Percentiles rank a stretch among this genome's conserved stretches.
These are phyloP conservation scores for Sugiyamaella neomexicana DNA, from an alignment of 1,139 yeast genomes.

Conservation along the genomic window DNA sequence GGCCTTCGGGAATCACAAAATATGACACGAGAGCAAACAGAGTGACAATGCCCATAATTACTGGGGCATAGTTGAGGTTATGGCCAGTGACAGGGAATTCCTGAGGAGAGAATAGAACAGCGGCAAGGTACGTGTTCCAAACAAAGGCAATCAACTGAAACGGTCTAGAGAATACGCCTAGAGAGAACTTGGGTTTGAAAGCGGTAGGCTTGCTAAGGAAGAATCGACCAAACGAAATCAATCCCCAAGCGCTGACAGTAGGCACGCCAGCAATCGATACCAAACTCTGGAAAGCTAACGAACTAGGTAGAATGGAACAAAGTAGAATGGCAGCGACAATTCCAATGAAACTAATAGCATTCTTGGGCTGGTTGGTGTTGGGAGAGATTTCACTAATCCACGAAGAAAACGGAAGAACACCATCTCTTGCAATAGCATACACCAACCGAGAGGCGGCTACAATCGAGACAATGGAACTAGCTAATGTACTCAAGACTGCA, in stretches of 20 bases:
- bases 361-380: conserved; percentile 30
- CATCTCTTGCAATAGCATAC: conserved; percentile 36
- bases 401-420: conserved; percentile 35
- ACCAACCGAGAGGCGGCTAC: conserved; percentile 36
- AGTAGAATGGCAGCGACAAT: conserved; percentile 31
- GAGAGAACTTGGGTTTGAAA: conserved; percentile 28
- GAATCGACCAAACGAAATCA: conserved; percentile 33
- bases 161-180: conserved; percentile 32
- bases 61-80: conserved; percentile 72
- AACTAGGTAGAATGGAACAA: conserved; percentile 32
- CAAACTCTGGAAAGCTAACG: conserved; percentile 34
- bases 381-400: conserved; percentile 32
- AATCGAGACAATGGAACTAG: conserved; percentile 30
- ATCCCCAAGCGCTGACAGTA: conserved; percentile 33
- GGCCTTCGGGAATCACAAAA: conserved; percentile 37
- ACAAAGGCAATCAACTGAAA: conserved; percentile 45
- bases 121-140: conserved; percentile 63
- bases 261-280: conserved; percentile 35
- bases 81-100: conserved; percentile 61
- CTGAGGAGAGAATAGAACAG: conserved; percentile 68
- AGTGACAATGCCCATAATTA: conserved; percentile 57
- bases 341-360: conserved; percentile 33
- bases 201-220: conserved; percentile 27
- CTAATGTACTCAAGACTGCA: conserved; percentile 26
- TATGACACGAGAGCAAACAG: conserved; percentile 58